Evolutionary conservation across 2,329 filamentous ascomycete genomes (phyloP).

Genomic region (Colletotrichum tofieldiae): DNA sequence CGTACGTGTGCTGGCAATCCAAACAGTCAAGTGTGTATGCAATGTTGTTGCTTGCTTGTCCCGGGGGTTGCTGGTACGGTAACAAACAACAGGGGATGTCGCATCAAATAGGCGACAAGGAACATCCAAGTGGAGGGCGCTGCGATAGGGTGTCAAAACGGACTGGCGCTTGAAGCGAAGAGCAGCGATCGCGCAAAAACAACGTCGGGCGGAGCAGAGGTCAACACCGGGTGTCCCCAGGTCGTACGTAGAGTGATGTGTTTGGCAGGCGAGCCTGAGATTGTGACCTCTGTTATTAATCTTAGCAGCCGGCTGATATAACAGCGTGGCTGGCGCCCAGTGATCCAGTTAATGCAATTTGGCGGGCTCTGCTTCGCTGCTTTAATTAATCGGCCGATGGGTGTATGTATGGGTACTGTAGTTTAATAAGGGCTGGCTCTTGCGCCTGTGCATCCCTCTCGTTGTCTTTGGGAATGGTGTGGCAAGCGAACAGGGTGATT

Average conservation of each 20-base stretch:
- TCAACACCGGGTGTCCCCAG: background rate
- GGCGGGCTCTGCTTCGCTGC: constrained; percentile 31
- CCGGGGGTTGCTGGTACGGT: constrained; percentile 43
- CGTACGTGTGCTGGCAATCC: constrained; percentile 27
- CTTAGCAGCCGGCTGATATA: constrained; percentile 3
- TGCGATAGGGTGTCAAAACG: background rate
- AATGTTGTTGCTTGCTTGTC: constrained; percentile 38
- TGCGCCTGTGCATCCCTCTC: constrained; percentile 30
- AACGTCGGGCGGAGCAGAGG: constrained; percentile 19
- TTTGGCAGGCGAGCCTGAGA: constrained; percentile 4
- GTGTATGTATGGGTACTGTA: constrained; percentile 16
- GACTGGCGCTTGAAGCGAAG: constrained; percentile 3
- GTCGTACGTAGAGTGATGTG: background rate
- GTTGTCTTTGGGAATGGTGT: background rate
- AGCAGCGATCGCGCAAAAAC: constrained; percentile 26
- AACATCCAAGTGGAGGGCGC: constrained; percentile 32
- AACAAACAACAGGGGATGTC: constrained; percentile 42
- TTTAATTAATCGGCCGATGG: constrained; percentile 2
- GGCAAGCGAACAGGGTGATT: background rate
- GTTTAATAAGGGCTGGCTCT: constrained; percentile 5
- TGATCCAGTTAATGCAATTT: constrained; percentile 32
- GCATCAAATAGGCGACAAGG: constrained; percentile 45
- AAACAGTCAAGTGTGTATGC: constrained; percentile 12
- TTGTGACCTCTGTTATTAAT: constrained; percentile 30
- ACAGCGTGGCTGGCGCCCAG: constrained; percentile 2